Base-by-base conservation (phyloP, 768 basidiomycete genomes). In the Tulasnella sp. region DNA sequence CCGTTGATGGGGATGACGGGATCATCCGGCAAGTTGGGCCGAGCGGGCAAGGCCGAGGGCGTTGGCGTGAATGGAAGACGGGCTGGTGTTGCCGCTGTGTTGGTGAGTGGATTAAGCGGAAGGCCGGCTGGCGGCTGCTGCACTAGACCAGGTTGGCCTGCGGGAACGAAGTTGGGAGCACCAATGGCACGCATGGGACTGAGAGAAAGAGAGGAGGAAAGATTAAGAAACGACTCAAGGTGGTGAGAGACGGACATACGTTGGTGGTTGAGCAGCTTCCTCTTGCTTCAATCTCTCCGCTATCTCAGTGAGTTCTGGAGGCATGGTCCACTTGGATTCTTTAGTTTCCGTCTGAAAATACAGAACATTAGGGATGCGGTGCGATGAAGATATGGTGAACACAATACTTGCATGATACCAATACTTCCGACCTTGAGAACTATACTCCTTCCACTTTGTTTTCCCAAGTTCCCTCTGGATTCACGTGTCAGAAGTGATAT, bases 321-420 rank as follows among this genome's bases (percentile, higher is more conserved):
- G 97, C 90, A 97, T 92, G 77, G 97, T 94, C 97, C 97, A 99
- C 85, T 96, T 94, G 2, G 96, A 97, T 83, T 97, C 93, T 80
- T 95, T 97, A 38, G 90, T 88, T 54, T 92, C 90, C 39, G 90
- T 91, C 91, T 97, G 80, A 2, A 19, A 71, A 49, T 1, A 67
- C 64, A 34, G 29, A 11, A 45, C 71, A 78, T 76, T 42, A 77
- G 73, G 29, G 42, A 15, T 42, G 49, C 40, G 49, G 67, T 31
- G n/a, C 64, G 29, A 39, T 54, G 3, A 34, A 69, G 39, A 54
- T n/a, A 14, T 37, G 19, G 17, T 37, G 39, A 67, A 40, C n/a
- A 19, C 45, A 15, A 17, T 22, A 81, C 88, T 58, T 77, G 93
- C 93, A 82, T 96, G 91, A 79, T 94, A 94, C 82, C 93, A 96